Base-by-base conservation (phyloP, 129 eudicot species). In the Calendula officinalis region DNA sequence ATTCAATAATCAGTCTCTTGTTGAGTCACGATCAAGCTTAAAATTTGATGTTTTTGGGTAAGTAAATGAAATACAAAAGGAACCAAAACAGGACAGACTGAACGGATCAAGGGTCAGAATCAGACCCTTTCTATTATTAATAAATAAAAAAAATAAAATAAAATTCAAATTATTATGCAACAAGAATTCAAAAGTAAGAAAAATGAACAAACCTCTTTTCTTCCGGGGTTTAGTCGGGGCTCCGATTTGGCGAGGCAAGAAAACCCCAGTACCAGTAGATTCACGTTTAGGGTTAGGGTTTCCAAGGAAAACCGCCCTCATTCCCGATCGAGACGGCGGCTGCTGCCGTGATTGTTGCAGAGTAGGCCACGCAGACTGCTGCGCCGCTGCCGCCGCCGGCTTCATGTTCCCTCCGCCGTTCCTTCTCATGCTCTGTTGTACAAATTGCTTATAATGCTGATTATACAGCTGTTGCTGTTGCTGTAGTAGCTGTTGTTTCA, bases 221-320 rank as follows among this genome's bases (percentile, higher is more conserved):
- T 84, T 91, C 40, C 78, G 84, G 35, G 88, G 33, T 55, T 82
- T 90, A 33, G 76, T 44, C 16, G 87, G 81, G 41, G 85, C 60
- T 14, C 84, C 95, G 17, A 76, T 56, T 54, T 83, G 77, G 4
- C 98, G 75, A 9, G 96, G 98, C 78, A 91, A 60, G 60, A 91
- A 91, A 4, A 91, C 98, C 0, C 98, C 98, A 1, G 98, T 91
- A 2, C 98, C 98, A n/a, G 78, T 55, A 34, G 75, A 73, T 79
- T 82, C 97, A 11, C 88, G 82, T 71, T 85, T 82, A 3, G 78
- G 33, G 17, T 58, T 65, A 6, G 78, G 77, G 49, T 84, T 79
- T 4, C 88, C 91, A 0, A 90, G 80, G 22, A 86, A 91, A 7
- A 84, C 83, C 6, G 94, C 84, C 62, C 84, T 65, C 89, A 81